Conservation (phyloP, 192 early-diverging fungal species). For the Coemansia sp. region DNA sequence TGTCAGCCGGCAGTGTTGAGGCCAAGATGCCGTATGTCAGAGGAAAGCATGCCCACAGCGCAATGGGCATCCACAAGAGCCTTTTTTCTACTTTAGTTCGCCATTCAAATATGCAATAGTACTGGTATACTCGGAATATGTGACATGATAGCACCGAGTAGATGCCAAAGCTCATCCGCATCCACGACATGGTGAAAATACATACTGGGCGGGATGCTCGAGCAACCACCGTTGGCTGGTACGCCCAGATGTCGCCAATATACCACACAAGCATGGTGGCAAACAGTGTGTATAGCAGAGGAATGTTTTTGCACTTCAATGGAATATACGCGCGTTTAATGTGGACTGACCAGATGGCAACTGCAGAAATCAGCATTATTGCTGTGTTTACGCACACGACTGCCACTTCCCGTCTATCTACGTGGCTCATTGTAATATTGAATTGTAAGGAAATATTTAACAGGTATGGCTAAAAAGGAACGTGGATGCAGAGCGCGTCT, state of each 20-base stretch:
- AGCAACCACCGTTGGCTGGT: constrained; percentile 29
- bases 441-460: not conserved
- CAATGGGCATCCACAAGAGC: constrained; percentile 21
- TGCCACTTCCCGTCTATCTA: constrained; percentile 25
- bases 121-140: constrained; percentile 41
- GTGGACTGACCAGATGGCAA: constrained; percentile 20
- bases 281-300: constrained; percentile 30
- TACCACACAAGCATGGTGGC: constrained; percentile 30
- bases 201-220: constrained; percentile 23
- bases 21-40: constrained; percentile 32
- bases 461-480: not conserved
- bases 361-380: constrained; percentile 17
- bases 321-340: constrained; percentile 39
- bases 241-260: constrained; percentile 42
- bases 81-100: constrained; percentile 13
- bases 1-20: constrained; percentile 17
- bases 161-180: constrained; percentile 39
- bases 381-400: constrained; percentile 34
- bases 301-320: constrained; percentile 48
- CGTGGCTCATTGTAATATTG: constrained; percentile 1
- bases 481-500: not conserved
- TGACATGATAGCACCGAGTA: constrained; percentile 31
- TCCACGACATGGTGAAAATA: constrained; percentile 42
- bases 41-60: constrained; percentile 9
- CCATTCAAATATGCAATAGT: constrained; percentile 37